Evolutionary conservation across 441 rosid species (phyloP), one percentile per base, ranked within the genome.

Genomic region (Euphorbia neoarborescens): DNA sequence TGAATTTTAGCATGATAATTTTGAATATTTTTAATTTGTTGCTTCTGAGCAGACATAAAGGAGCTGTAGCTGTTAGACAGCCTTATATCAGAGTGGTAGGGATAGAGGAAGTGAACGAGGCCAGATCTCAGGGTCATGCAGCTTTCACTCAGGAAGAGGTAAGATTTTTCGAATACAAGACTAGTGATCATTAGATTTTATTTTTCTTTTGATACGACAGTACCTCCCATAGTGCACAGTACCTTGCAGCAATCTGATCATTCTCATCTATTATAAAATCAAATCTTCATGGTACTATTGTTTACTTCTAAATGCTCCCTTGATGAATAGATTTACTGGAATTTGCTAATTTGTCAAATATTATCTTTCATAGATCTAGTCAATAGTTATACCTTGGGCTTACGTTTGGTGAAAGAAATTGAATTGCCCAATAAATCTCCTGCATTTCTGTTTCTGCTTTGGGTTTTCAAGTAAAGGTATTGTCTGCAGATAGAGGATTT

Each of bases 51-150:
- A 94, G 95, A 77, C 89, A 90, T 34, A 91, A 84, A 76, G 97
- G 97, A 72, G 97, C 99, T 53, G 97, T 94, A 73, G 97, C 99
- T 17, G 76, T 94, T 77, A 84, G 97, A 72, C 99, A 91, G 83
- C 96, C 98, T 70, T 94, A 91, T 76, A 89, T 94, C 58, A 78
- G 99, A 81, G 90, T 94, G 73, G 90, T 94, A 62, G 96, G 96
- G 60, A 77, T 91, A 71, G 97, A 94, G 78, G 97, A 89, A 72
- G 72, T 88, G 58, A 90, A 84, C 68, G 95, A 91, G 81, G 90
- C 88, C 67, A 88, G 81, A 76, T 83, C 94, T 65, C 86, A 90
- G 76, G 95, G 95, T 64, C 90, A 88, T 70, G 81, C 89, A 28
- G 79, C 87, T 78, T 94, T 90, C 78, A 82, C 91, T 3, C 81